Percentiles rank a stretch among this genome's conserved stretches.
Conservation (phyloP, 768 basidiomycete species). For the Cystofilobasidium bisporidii region DNA sequence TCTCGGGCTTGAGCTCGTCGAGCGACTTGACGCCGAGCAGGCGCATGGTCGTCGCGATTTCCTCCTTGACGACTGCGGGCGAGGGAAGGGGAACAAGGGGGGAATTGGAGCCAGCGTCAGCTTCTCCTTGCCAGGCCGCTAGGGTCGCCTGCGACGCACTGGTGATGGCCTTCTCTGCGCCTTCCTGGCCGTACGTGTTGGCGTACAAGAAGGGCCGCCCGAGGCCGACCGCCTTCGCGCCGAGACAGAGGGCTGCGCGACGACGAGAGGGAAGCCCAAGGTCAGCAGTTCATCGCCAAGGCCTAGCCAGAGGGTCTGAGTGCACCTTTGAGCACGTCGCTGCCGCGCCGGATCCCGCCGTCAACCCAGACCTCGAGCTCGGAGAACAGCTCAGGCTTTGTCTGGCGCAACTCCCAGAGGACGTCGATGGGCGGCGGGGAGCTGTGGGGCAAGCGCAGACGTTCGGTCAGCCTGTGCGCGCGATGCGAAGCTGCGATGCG, state of each 20-base stretch:
- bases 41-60: slow-evolving; percentile 42
- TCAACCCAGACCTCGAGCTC: slow-evolving; percentile 50
- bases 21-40: slow-evolving; percentile 42
- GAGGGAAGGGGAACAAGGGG: slow-evolving; percentile 10
- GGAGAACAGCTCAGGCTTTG: slow-evolving; percentile 37
- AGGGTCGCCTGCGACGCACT: slow-evolving; percentile 12
- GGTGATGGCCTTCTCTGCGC: slow-evolving; percentile 38
- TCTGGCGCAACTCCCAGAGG: slow-evolving; percentile 27
- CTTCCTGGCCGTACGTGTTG: slow-evolving; percentile 39
- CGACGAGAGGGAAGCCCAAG: no score
- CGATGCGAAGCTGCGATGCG: not conserved
- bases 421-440: slow-evolving; percentile 26
- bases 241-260: slow-evolving; percentile 58
- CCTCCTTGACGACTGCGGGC: slow-evolving; percentile 41
- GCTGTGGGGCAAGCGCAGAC: not conserved
- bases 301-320: not conserved
- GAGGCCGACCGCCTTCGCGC: slow-evolving; percentile 41
- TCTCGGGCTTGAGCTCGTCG: slow-evolving; percentile 39
- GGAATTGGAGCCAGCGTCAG: not conserved
- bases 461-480: not conserved
- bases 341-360: slow-evolving; percentile 30
- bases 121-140: no score
- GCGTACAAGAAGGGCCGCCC: slow-evolving; percentile 42
- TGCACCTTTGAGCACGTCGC: slow-evolving; percentile 52
- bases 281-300: not conserved